Percentiles rank a stretch among this genome's conserved stretches.
Conservation (phyloP, 2,329 filamentous ascomycete species). For the Claviceps africana region DNA sequence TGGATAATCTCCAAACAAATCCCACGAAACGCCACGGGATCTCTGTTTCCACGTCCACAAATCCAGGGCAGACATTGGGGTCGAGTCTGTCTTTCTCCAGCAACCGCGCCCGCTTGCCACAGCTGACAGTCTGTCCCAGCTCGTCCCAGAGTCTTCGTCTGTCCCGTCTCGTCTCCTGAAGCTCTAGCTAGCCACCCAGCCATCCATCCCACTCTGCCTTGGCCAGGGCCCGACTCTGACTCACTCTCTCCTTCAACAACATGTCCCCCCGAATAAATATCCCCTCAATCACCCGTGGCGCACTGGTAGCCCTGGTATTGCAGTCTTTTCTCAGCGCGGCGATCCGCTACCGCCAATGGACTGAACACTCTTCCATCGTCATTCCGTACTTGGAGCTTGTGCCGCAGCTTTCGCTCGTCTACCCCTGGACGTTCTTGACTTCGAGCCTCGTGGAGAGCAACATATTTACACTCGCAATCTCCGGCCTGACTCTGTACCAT, state of each 20-base stretch:
- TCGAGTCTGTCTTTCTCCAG: neutral
- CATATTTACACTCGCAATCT: constrained; percentile 69
- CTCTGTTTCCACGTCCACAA: neutral
- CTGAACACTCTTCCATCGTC: constrained; percentile 47
- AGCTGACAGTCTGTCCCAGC: neutral
- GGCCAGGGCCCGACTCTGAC: neutral
- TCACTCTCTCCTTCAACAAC: constrained; percentile 7
- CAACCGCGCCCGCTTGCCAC: neutral
- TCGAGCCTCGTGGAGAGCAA: constrained; percentile 88
- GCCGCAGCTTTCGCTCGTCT: constrained; percentile 68
- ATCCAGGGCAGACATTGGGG: neutral
- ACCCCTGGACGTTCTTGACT: constrained; percentile 85
- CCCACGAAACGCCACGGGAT: neutral
- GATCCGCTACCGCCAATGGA: constrained; percentile 60
- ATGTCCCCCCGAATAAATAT: constrained; percentile 83
- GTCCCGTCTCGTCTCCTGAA: neutral
- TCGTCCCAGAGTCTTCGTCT: neutral
- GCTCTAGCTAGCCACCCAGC: constrained; percentile 1
- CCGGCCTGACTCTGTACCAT: constrained; percentile 69
- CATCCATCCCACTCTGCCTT: too few species aligned
- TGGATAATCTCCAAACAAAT: neutral
- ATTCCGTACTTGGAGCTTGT: constrained; percentile 81
- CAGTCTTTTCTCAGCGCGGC: constrained; percentile 74
- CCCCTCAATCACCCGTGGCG: constrained; percentile 74
- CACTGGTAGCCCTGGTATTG: constrained; percentile 59